A percentile compares a stretch with the other conserved stretches of the same genome.
These are phyloP conservation scores for Phialocephala sp. DNA, from an alignment of 2,329 filamentous ascomycete genomes.

Conservation along the genomic window DNA sequence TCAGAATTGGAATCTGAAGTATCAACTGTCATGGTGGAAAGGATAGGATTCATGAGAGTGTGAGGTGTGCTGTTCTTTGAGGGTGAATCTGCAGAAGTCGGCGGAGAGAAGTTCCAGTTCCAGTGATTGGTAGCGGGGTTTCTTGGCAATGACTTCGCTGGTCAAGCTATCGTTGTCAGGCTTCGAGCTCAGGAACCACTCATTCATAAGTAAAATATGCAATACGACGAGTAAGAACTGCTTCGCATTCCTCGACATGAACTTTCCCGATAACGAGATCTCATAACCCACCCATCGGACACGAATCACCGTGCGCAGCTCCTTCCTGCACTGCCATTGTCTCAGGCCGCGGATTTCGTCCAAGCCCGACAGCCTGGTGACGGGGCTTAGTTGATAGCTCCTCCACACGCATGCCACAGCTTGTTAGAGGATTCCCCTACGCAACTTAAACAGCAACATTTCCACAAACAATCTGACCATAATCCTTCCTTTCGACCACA, in stretches of 20 bases:
- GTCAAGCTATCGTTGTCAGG: background rate
- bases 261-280: background rate
- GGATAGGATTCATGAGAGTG: background rate
- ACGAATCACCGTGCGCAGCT: constrained; percentile 9
- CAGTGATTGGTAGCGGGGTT: background rate
- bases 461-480: constrained; percentile 14
- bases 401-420: background rate
- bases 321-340: constrained; percentile 14
- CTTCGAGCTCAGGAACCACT: constrained; percentile 5
- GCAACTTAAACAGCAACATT: constrained; percentile 11
- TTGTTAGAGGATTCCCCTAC: constrained; percentile 15
- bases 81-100: constrained; percentile 5
- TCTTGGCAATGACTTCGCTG: constrained; percentile 6
- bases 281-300: background rate
- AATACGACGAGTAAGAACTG: background rate
- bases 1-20: constrained; percentile 50
- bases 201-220: background rate
- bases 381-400: constrained; percentile 13
- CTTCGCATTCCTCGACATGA: constrained; percentile 1
- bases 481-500: constrained; percentile 13
- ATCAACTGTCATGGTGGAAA: constrained; percentile 20
- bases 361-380: constrained; percentile 4
- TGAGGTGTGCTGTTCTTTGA: constrained; percentile 1
- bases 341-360: constrained; percentile 6
- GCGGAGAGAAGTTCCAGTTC: background rate